Conservation (phyloP, 148 eudicot species). For the Selenicereus undatus region DNA sequence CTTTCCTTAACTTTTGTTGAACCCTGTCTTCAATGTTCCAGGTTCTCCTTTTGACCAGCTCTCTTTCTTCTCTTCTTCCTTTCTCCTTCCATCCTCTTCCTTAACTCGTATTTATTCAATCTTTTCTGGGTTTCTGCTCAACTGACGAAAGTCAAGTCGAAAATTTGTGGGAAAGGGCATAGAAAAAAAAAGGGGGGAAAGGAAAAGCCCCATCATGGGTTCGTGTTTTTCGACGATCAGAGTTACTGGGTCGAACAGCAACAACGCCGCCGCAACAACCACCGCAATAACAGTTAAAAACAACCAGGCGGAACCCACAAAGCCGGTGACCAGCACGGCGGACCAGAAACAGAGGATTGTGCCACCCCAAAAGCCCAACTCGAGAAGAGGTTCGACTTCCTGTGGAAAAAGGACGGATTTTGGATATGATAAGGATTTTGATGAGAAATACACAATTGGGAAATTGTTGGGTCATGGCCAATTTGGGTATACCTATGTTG, state of each 20-base stretch:
- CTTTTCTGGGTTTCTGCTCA: neutral
- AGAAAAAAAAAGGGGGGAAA: neutral
- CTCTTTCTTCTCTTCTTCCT: constrained; percentile 4
- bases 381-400: constrained; percentile 41
- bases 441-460: constrained; percentile 59
- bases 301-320: constrained; percentile 9
- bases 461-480: constrained; percentile 96
- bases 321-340: neutral
- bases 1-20: too few relatives aligned
- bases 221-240: constrained; percentile 54
- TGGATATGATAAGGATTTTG: constrained; percentile 81
- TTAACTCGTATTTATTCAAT: constrained; percentile 2
- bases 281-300: constrained; percentile 7
- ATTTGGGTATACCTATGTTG: constrained; percentile 94
- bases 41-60: neutral
- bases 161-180: neutral
- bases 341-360: constrained; percentile 18
- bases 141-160: neutral
- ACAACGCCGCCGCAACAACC: constrained; percentile 24
- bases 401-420: constrained; percentile 91
- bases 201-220: constrained; percentile 42
- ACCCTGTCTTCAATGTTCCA: neutral
- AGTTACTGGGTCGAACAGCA: constrained; percentile 61
- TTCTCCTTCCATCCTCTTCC: neutral
- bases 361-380: neutral